phyloP scores from a whole-genome alignment of 306 rosid species.

The Lathyrus oleraceus region DNA sequence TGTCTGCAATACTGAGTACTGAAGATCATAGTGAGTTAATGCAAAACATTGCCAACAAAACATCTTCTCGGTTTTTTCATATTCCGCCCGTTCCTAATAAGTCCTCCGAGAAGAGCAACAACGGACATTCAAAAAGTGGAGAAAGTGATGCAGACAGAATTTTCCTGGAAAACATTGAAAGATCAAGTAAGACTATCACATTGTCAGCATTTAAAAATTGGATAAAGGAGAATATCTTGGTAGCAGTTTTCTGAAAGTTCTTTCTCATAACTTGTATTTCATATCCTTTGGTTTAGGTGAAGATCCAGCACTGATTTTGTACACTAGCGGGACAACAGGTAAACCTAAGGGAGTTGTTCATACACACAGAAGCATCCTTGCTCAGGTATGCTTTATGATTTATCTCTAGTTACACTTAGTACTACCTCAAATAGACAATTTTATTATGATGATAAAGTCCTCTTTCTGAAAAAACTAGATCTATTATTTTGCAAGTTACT shows the following conservation, averaged over 20 bases:
- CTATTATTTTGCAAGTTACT: constrained; percentile 13
- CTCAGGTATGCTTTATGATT: constrained; percentile 62
- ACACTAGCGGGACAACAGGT: constrained; percentile 98
- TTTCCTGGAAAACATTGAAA: constrained; percentile 42
- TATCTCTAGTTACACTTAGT: constrained; percentile 23
- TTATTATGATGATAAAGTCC: constrained; percentile 10
- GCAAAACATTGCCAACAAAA: constrained; percentile 74
- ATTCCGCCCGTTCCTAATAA: constrained; percentile 63
- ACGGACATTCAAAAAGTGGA: constrained; percentile 39
- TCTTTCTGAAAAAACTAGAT: constrained; percentile 18
- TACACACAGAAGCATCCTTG: constrained; percentile 76
- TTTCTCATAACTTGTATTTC: constrained; percentile 30
- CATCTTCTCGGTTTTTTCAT: constrained; percentile 63
- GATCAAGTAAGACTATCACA: constrained; percentile 51
- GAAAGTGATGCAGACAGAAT: constrained; percentile 46
- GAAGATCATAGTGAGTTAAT: constrained; percentile 75
- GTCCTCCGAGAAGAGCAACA: constrained; percentile 15
- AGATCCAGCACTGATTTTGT: constrained; percentile 84
- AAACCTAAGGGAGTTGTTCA: constrained; percentile 99
- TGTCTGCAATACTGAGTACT: constrained; percentile 82
- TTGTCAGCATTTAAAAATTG: constrained; percentile 18
- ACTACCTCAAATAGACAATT: constrained; percentile 16
- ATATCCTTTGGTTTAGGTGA: constrained; percentile 61
- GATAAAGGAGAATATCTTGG: constrained; percentile 10
- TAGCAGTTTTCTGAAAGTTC: constrained; percentile 14